These are phyloP conservation scores for Phoenix roebelenii DNA, from an alignment of 176 grass and related monocot genomes.

Conservation along the genomic window DNA sequence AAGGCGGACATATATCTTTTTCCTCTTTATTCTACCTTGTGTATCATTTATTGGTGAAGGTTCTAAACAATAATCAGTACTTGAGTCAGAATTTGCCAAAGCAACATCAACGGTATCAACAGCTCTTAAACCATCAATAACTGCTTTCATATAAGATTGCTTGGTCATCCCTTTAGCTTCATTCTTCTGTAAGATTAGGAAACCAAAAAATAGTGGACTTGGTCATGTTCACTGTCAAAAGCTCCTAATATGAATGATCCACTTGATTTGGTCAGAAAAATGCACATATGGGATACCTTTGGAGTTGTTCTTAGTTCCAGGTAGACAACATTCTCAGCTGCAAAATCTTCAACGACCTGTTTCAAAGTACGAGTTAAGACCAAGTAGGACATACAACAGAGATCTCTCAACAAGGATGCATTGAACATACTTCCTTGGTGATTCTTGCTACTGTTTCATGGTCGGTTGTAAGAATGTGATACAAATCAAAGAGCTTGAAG, in stretches of 20 bases:
- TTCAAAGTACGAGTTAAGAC: background rate
- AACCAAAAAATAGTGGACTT: background rate
- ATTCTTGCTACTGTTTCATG: constrained; percentile 90
- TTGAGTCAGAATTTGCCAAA: constrained; percentile 35
- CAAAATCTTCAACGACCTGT: constrained; percentile 88
- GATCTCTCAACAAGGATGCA: background rate
- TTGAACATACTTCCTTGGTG: constrained; percentile 57
- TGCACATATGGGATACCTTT: constrained; percentile 35
- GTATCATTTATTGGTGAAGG: background rate
- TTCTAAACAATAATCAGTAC: constrained; percentile 17
- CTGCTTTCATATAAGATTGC: constrained; percentile 82
- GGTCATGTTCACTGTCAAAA: no score
- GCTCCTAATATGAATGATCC: no score
- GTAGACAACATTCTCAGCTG: constrained; percentile 90
- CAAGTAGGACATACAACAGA: background rate
- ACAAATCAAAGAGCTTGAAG: constrained; percentile 89
- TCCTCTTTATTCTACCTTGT: constrained; percentile 30
- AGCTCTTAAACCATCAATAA: constrained; percentile 68
- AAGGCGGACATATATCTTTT: constrained; percentile 66
- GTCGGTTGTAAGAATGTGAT: constrained; percentile 72
- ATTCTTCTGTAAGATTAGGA: constrained; percentile 49
- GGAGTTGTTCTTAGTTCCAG: constrained; percentile 93
- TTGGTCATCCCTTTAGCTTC: constrained; percentile 97
- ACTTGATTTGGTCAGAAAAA: background rate
- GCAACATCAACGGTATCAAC: constrained; percentile 56